phyloP scores from a whole-genome alignment of 169 alveolate genomes.

The Perkinsus marinus region DNA sequence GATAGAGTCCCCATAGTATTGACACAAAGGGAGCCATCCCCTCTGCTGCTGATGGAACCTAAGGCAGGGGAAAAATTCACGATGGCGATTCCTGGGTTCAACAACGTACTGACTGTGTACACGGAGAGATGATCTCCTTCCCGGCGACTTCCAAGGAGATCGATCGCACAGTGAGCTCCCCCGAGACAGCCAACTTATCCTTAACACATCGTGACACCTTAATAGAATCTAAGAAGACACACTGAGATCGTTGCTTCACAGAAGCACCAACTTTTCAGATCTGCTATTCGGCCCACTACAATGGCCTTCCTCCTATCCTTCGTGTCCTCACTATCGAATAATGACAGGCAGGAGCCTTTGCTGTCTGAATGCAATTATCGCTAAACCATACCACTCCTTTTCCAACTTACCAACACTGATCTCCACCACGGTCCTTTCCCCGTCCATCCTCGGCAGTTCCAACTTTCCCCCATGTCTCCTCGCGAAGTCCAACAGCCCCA shows the following conservation, averaged over 20 bases:
- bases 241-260: not conserved
- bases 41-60: not conserved
- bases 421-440: not conserved
- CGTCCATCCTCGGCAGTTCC: not conserved
- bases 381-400: not conserved
- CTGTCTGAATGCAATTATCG: not conserved
- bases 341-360: not conserved
- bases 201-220: not conserved
- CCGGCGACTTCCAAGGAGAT: not conserved
- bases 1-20: not conserved
- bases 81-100: not conserved
- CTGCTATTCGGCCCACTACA: not conserved
- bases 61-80: not conserved
- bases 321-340: not conserved
- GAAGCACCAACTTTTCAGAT: not conserved
- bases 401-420: not conserved
- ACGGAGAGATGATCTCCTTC: not conserved
- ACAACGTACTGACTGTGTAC: not conserved
- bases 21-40: not conserved
- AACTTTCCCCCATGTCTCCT: not conserved
- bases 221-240: not conserved
- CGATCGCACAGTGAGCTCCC: not conserved
- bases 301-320: not conserved
- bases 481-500: not conserved
- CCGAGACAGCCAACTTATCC: not conserved